Conservation (phyloP, 169 alveolate genomes). For the Plasmodium falciparum region DNA sequence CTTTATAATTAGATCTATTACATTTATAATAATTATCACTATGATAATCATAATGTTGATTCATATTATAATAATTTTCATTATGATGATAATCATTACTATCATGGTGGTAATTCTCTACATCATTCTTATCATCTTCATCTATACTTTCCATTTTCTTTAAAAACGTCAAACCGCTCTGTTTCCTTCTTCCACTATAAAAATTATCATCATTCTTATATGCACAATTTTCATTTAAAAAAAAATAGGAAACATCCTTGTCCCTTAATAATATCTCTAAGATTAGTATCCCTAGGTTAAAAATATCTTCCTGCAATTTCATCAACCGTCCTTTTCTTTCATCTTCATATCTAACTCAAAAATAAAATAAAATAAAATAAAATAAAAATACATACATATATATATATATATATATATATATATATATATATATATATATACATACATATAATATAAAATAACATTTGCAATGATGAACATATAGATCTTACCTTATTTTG, state of each 20-base stretch:
- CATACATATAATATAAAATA: neutral
- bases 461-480: neutral
- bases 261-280: constrained; percentile 36
- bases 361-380: too few species aligned
- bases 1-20: too few species aligned
- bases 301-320: constrained; percentile 39
- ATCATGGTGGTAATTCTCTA: too few species aligned
- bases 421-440: neutral
- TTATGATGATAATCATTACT: too few species aligned
- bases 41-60: too few species aligned
- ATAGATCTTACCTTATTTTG: constrained; percentile 8
- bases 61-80: too few species aligned
- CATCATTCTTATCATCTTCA: neutral
- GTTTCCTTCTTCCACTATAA: constrained; percentile 22
- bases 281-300: constrained; percentile 42
- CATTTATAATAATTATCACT: too few species aligned
- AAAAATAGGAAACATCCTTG: constrained; percentile 26
- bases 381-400: neutral
- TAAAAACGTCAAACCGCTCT: constrained; percentile 4
- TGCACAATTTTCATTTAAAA: constrained; percentile 16
- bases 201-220: constrained; percentile 21
- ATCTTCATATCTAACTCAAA: constrained; percentile 9
- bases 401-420: neutral
- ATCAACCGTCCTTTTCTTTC: constrained; percentile 14
- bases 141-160: constrained; percentile 6